These are phyloP conservation scores for Umbelopsis ramanniana DNA, from an alignment of 192 early-diverging fungal genomes.

Conservation along the genomic window DNA sequence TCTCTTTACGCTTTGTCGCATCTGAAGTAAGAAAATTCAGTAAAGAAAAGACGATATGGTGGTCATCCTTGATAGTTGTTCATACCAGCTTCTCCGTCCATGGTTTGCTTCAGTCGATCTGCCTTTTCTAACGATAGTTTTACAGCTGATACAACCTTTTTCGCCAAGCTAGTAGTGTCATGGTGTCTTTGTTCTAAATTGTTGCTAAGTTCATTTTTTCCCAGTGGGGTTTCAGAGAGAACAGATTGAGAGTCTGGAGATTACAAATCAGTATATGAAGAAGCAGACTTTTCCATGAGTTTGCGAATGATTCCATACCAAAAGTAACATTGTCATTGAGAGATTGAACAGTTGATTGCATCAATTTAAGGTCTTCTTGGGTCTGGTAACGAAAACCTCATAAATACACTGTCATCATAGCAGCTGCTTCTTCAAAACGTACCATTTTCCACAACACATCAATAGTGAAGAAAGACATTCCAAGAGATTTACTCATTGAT, in stretches of 20 bases:
- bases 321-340: background rate
- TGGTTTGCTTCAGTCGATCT: background rate
- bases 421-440: background rate
- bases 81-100: background rate
- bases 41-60: background rate
- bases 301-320: background rate
- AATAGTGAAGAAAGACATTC: background rate
- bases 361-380: constrained; percentile 1
- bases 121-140: background rate
- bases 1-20: background rate
- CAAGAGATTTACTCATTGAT: background rate
- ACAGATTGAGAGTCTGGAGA: too few relatives aligned
- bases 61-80: too few relatives aligned
- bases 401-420: too few relatives aligned
- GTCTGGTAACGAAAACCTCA: background rate
- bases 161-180: background rate
- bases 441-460: constrained; percentile 18
- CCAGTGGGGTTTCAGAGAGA: background rate
- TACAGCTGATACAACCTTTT: constrained; percentile 7
- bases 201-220: background rate
- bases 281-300: too few relatives aligned
- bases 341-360: background rate
- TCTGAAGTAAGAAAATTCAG: background rate
- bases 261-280: too few relatives aligned
- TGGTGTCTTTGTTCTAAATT: background rate